Percentiles rank a stretch among this genome's conserved stretches.
Evolutionary conservation across 2,329 filamentous ascomycete genomes (phyloP).

Genomic region (Lasiodiplodia gonubiensis): DNA sequence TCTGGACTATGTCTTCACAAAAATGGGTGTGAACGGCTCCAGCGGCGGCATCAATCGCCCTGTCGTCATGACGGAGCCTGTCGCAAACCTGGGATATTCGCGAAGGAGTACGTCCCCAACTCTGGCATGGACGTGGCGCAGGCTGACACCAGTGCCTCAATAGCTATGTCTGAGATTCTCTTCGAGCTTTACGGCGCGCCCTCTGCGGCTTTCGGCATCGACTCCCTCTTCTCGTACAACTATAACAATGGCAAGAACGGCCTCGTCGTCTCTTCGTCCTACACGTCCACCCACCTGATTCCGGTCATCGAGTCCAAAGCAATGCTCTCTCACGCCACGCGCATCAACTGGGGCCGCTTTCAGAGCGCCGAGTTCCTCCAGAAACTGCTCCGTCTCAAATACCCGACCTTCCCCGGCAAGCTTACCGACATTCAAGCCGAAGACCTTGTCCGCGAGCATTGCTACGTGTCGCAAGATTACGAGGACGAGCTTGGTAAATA

Average conservation of each 20-base stretch:
- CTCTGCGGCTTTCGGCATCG: slow-evolving; percentile 90
- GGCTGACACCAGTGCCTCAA: slow-evolving; percentile 37
- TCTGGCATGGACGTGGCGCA: not conserved
- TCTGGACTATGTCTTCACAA: slow-evolving; percentile 92
- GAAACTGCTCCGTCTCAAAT: slow-evolving; percentile 89
- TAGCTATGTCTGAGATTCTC: slow-evolving; percentile 95
- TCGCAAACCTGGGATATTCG: slow-evolving; percentile 88
- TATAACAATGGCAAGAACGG: slow-evolving; percentile 90
- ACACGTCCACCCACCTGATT: slow-evolving; percentile 93
- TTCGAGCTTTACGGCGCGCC: slow-evolving; percentile 96
- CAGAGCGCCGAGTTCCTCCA: slow-evolving; percentile 90
- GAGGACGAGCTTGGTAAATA: slow-evolving; percentile 76
- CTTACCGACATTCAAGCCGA: slow-evolving; percentile 87
- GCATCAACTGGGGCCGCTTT: slow-evolving; percentile 92
- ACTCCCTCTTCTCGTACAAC: slow-evolving; percentile 93
- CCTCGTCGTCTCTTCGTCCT: slow-evolving; percentile 87
- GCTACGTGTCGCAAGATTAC: slow-evolving; percentile 86
- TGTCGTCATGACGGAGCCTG: slow-evolving; percentile 92
- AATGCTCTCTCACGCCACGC: slow-evolving; percentile 80
- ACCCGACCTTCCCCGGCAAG: slow-evolving; percentile 85
- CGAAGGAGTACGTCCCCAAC: slow-evolving; percentile 71
- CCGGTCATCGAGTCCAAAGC: slow-evolving; percentile 88
- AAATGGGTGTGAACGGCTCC: slow-evolving; percentile 80
- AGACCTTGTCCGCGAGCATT: slow-evolving; percentile 84
- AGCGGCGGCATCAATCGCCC: slow-evolving; percentile 81